Base-by-base conservation (phyloP, 352 stramenopile species). In the Phytophthora kernoviae region DNA sequence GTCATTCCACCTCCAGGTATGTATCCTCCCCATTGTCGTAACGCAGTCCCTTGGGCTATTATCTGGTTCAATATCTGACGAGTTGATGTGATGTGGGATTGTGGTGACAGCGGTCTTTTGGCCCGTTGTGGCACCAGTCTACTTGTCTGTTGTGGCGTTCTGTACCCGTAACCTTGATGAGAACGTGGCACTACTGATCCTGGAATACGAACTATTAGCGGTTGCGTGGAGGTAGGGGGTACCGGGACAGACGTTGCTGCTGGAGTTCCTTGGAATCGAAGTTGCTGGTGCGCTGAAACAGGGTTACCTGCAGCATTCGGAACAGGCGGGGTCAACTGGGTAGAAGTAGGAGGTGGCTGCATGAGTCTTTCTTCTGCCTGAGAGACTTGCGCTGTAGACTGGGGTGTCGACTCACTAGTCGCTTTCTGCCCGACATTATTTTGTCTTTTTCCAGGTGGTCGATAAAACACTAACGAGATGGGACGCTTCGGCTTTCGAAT, bases 401-500 rank as follows among this genome's bases (percentile, higher is more conserved):
- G 12, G 20, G 1, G 8, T 53, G 21, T 32, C 22, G 14, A 8
- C 26, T 47, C 34, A 33, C 22, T 26, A n/a, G 8, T 46, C 18
- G 10, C 12, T 48, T 48, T 21, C 39, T 39, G 7, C n/a, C 39
- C 24, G 3, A 30, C 24, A 7, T 7, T 30, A 6, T 30, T 30
- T 30, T 30, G 24, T 6, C 24, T 4, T 39, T 24, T 33, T 8
- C 10, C 15, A 14, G 15, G 62, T n/a, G 57, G 63, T 7, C 64
- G 49, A 47, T 68, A 77, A 18, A 92, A 78, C 24, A 62, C 73
- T 24, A 92, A 62, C 15, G 42, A 57, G 7, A 92, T 58, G 5
- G 83, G 83, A 4, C 83, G 69, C 12, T 62, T 57, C 21, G 66
- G 26, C 12, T 63, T 61, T 18, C 68, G 65, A 47, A 92, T 90